Evolutionary conservation across 768 basidiomycete genomes (phyloP).

Genomic region (Phanerodontia chrysosporium): DNA sequence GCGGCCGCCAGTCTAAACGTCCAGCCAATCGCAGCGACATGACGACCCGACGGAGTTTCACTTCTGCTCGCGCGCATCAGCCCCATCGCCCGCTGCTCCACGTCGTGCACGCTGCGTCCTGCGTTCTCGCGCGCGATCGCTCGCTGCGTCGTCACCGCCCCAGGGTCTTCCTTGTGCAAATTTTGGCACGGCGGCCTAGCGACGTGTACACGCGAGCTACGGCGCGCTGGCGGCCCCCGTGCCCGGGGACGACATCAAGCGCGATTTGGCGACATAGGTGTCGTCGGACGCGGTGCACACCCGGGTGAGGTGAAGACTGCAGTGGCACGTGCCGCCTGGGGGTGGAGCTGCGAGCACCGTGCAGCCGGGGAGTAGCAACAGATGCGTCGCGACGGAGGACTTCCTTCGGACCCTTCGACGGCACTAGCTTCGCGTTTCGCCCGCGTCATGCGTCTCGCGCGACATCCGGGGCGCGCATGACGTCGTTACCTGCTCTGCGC

Average conservation of each 20-base stretch:
- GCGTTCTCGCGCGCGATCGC: no score
- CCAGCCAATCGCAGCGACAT: background rate
- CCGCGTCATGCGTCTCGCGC: background rate
- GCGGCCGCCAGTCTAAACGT: background rate
- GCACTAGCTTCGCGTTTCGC: background rate
- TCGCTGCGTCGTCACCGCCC: no score
- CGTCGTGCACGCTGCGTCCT: background rate
- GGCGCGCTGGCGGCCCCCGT: no score
- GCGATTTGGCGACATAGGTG: no score
- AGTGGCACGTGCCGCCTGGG: background rate
- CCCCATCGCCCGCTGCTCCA: background rate
- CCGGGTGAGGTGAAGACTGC: background rate
- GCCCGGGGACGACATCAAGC: no score
- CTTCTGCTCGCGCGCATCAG: background rate
- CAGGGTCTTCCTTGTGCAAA: no score
- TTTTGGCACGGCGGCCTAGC: no score
- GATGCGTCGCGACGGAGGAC: background rate
- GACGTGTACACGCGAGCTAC: no score
- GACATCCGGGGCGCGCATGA: background rate
- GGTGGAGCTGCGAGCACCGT: background rate
- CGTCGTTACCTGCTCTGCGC: background rate
- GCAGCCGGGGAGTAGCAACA: background rate
- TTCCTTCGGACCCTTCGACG: background rate
- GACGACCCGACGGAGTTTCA: background rate
- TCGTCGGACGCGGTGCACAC: no score